phyloP scores from a whole-genome alignment of 2,329 filamentous ascomycete genomes.

The Davidsoniella australis region DNA sequence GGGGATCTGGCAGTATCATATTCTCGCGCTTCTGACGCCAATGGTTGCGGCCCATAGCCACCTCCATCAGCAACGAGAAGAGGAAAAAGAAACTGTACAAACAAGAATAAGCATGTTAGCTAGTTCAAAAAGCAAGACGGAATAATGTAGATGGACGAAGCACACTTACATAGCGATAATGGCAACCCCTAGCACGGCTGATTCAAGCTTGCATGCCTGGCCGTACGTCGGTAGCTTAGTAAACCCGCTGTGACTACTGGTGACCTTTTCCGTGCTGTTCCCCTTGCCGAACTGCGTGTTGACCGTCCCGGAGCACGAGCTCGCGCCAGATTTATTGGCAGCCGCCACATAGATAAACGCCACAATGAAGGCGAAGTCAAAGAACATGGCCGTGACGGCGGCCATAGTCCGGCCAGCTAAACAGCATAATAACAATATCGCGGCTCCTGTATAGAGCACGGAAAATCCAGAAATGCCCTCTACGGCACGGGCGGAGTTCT shows the following conservation, averaged over 20 bases:
- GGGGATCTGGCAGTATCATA: slow-evolving; percentile 32
- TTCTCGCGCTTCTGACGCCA: slow-evolving; percentile 48
- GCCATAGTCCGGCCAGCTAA: slow-evolving; percentile 60
- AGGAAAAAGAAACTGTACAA: slow-evolving; percentile 51
- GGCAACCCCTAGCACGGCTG: slow-evolving; percentile 58
- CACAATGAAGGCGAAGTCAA: slow-evolving; percentile 62
- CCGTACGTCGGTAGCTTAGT: slow-evolving; percentile 29
- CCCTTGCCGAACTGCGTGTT: slow-evolving; percentile 50
- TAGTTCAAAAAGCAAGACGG: neutral
- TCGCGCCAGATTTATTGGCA: slow-evolving; percentile 51
- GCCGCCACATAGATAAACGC: slow-evolving; percentile 70
- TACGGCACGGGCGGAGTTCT: slow-evolving; percentile 52
- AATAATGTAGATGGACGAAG: neutral
- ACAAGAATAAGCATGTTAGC: neutral
- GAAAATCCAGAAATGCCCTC: slow-evolving; percentile 62
- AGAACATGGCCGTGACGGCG: slow-evolving; percentile 52
- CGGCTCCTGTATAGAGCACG: slow-evolving; percentile 56
- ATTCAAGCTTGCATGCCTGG: slow-evolving; percentile 56
- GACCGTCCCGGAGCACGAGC: slow-evolving; percentile 42
- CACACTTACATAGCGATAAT: slow-evolving; percentile 53
- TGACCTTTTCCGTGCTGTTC: slow-evolving; percentile 19
- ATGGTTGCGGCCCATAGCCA: slow-evolving; percentile 52
- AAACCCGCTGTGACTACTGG: slow-evolving; percentile 24
- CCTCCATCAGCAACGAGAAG: slow-evolving; percentile 50
- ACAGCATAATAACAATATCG: slow-evolving; percentile 61